Percentiles rank a stretch among this genome's conserved stretches.
Conservation (phyloP, 148 eudicot species). For the Fagopyrum homotropicum region DNA sequence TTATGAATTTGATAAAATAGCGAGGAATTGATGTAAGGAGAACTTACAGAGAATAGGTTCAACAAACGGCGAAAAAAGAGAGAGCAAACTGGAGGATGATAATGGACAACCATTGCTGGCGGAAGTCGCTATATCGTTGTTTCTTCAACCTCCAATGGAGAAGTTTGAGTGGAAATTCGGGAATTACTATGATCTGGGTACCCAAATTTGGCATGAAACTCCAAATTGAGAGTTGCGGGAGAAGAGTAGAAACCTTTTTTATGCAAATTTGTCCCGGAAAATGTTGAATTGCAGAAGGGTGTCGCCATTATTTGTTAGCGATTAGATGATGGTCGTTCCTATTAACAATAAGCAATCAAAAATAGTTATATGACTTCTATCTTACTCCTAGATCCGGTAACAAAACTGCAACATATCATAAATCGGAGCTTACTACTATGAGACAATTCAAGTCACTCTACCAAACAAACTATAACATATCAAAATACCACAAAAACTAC, state of each 20-base stretch:
- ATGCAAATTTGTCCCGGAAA: neutral
- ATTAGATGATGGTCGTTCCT: too few relatives aligned
- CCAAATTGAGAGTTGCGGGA: neutral
- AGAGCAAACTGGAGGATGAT: conserved; percentile 20
- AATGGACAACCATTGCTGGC: neutral
- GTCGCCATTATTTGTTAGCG: too few relatives aligned
- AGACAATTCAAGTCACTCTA: too few relatives aligned
- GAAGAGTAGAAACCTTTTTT: neutral
- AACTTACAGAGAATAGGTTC: conserved; percentile 29
- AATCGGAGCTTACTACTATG: too few relatives aligned
- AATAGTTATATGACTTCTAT: too few relatives aligned
- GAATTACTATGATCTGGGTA: neutral
- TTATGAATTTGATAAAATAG: neutral
- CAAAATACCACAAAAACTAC: too few relatives aligned
- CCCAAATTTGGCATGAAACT: neutral
- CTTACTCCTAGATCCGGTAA: too few relatives aligned
- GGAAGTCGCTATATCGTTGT: neutral
- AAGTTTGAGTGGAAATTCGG: neutral
- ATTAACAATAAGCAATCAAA: too few relatives aligned
- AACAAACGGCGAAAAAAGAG: conserved; percentile 30
- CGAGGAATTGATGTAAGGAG: neutral
- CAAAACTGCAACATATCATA: too few relatives aligned
- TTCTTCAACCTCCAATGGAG: neutral
- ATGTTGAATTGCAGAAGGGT: neutral
- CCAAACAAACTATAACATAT: too few relatives aligned